phyloP scores from a whole-genome alignment of 2,329 filamentous ascomycete species.

The Trichoderma sp. region DNA sequence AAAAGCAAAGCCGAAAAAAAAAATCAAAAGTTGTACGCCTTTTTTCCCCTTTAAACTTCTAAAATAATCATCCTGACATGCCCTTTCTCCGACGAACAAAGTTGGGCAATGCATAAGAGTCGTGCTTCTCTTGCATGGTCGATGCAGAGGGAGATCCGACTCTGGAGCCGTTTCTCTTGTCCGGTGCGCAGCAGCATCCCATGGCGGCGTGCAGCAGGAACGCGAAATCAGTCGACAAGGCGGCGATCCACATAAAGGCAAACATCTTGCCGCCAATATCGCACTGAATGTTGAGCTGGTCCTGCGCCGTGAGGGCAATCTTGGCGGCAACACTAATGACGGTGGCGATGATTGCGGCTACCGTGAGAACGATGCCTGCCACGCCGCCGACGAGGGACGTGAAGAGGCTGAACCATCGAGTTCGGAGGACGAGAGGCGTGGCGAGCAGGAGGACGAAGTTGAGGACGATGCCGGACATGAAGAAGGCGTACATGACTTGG shows the following conservation, averaged over 20 bases:
- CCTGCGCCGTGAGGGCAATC: constrained; percentile 71
- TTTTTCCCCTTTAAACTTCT: background rate
- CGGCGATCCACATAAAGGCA: constrained; percentile 86
- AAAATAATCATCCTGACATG: constrained; percentile 2
- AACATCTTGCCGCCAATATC: constrained; percentile 75
- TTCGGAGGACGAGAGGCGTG: constrained; percentile 58
- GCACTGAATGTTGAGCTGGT: constrained; percentile 75
- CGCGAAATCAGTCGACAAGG: constrained; percentile 66
- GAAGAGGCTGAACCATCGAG: constrained; percentile 68
- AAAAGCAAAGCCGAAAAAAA: constrained; percentile 5
- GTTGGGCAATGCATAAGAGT: background rate
- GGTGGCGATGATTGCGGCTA: constrained; percentile 75
- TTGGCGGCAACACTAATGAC: constrained; percentile 83
- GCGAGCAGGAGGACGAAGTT: constrained; percentile 73
- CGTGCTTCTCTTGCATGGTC: constrained; percentile 8
- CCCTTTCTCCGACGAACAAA: constrained; percentile 27
- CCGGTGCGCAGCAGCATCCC: constrained; percentile 70
- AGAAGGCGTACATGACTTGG: constrained; percentile 87
- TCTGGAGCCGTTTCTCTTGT: constrained; percentile 6
- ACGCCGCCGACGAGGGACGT: constrained; percentile 70
- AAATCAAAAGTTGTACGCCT: background rate
- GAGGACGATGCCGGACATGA: constrained; percentile 71
- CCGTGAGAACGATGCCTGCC: constrained; percentile 67
- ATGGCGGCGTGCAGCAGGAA: constrained; percentile 75
- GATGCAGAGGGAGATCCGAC: background rate